These are phyloP conservation scores for Cyclanthera cordifolia DNA, from an alignment of 306 rosid species.

Conservation along the genomic window DNA sequence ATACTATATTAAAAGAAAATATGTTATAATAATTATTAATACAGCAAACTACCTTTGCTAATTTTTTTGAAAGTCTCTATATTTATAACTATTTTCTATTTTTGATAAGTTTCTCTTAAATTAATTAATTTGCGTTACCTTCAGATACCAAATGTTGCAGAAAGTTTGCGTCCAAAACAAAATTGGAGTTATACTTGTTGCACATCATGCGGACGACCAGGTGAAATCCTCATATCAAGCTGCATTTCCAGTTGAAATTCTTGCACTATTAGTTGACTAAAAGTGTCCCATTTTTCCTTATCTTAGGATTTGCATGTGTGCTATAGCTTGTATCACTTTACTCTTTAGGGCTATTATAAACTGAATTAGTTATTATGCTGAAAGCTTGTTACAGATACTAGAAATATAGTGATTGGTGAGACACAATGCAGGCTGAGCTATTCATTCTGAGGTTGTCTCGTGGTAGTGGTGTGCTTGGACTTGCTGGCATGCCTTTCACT, in stretches of 20 bases:
- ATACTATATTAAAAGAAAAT: too few species aligned
- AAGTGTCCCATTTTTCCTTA: not conserved
- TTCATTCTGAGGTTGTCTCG: conserved; percentile 89
- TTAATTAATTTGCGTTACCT: conserved; percentile 18
- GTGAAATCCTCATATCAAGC: conserved; percentile 24
- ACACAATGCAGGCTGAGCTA: conserved; percentile 86
- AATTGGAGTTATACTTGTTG: conserved; percentile 62
- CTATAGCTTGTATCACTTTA: conserved; percentile 11
- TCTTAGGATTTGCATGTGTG: not conserved
- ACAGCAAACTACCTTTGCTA: too few species aligned
- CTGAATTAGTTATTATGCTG: conserved; percentile 19
- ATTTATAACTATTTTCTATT: too few species aligned
- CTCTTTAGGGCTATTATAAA: conserved; percentile 11
- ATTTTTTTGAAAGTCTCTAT: too few species aligned
- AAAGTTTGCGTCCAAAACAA: conserved; percentile 51
- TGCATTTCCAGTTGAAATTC: conserved; percentile 1
- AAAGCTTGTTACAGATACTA: conserved; percentile 31
- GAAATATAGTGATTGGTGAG: conserved; percentile 40
- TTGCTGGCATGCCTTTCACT: conserved; percentile 82
- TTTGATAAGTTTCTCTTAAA: too few species aligned
- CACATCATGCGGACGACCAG: conserved; percentile 98
- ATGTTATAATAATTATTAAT: too few species aligned
- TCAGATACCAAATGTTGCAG: conserved; percentile 63
- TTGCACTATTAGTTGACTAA: not conserved
- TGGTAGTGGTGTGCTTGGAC: conserved; percentile 87